Percentiles rank a stretch among this genome's conserved stretches.
phyloP scores from a whole-genome alignment of 2,329 filamentous ascomycete genomes.

The Didymella keratinophila region DNA sequence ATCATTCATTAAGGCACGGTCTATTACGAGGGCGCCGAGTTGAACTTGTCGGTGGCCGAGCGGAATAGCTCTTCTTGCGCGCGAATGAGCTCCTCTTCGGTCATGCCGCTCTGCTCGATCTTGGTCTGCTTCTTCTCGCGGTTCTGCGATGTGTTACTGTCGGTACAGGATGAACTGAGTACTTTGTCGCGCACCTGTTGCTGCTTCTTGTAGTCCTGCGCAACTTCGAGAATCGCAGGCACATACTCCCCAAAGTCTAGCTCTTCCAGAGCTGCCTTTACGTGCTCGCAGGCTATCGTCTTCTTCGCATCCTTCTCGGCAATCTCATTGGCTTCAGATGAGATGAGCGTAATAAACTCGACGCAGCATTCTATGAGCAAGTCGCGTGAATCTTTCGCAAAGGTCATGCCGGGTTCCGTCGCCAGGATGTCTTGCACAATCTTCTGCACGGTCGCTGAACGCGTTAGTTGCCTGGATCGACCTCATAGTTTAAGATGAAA shows the following conservation, averaged over 20 bases:
- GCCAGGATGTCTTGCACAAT: constrained; percentile 95
- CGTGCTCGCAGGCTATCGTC: constrained; percentile 97
- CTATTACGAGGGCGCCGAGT: constrained; percentile 57
- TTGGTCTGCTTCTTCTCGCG: constrained; percentile 98
- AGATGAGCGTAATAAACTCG: constrained; percentile 97
- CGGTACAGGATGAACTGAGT: accelerated
- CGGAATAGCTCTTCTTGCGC: constrained; percentile 93
- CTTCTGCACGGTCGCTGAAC: constrained; percentile 72
- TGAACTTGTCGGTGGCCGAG: constrained; percentile 76
- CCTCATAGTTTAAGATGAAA: background rate
- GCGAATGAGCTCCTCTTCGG: constrained; percentile 85
- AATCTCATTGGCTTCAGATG: constrained; percentile 98
- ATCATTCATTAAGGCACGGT: constrained; percentile 13
- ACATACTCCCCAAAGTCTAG: constrained; percentile 95
- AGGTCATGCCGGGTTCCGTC: constrained; percentile 77
- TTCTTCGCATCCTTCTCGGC: constrained; percentile 99
- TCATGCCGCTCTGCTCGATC: constrained; percentile 91
- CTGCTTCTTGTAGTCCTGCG: constrained; percentile 89
- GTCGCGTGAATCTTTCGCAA: constrained; percentile 94
- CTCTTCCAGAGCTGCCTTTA: constrained; percentile 91
- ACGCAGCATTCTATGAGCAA: constrained; percentile 98
- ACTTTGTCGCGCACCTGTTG: constrained; percentile 72
- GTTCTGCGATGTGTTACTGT: constrained; percentile 63
- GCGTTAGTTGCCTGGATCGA: constrained; percentile 11
- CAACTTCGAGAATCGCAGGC: constrained; percentile 83